Conservation (phyloP, 805 yeast genomes). For the Suhomyces kilbournensis region DNA sequence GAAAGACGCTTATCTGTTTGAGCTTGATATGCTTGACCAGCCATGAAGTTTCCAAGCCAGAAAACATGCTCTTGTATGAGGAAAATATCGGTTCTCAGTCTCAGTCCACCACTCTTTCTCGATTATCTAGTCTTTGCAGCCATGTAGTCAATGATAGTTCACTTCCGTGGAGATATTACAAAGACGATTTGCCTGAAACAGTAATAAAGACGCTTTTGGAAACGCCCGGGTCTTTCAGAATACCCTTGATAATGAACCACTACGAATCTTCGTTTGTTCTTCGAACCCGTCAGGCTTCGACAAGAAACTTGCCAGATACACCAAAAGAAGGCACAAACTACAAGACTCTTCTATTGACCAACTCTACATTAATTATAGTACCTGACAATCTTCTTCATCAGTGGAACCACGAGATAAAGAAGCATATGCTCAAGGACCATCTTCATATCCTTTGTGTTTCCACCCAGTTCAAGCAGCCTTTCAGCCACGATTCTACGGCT, state of each 20-base stretch:
- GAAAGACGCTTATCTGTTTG: conserved; percentile 60
- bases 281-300: conserved; percentile 16
- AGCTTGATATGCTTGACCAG: conserved; percentile 56
- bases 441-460: conserved; percentile 36
- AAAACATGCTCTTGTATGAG: conserved; percentile 19
- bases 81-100: no score
- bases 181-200: conserved; percentile 41
- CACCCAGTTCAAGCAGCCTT: conserved; percentile 24
- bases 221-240: conserved; percentile 46
- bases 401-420: conserved; percentile 58
- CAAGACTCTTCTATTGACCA: conserved; percentile 42
- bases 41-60: conserved; percentile 48
- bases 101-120: neutral
- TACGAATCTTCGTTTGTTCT: conserved; percentile 19
- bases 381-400: conserved; percentile 69
- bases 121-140: conserved; percentile 41
- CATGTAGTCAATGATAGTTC: conserved; percentile 44
- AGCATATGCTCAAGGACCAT: conserved; percentile 45
- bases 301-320: conserved; percentile 10
- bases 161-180: conserved; percentile 55
- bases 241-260: conserved; percentile 20
- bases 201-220: conserved; percentile 34
- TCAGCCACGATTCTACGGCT: conserved; percentile 10
- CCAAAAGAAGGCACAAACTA: conserved; percentile 15
- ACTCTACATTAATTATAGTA: conserved; percentile 56